A percentile compares a stretch with the other conserved stretches of the same genome.
Conservation (phyloP, 2,329 filamentous ascomycete species). For the Ophiobolus disseminans region DNA sequence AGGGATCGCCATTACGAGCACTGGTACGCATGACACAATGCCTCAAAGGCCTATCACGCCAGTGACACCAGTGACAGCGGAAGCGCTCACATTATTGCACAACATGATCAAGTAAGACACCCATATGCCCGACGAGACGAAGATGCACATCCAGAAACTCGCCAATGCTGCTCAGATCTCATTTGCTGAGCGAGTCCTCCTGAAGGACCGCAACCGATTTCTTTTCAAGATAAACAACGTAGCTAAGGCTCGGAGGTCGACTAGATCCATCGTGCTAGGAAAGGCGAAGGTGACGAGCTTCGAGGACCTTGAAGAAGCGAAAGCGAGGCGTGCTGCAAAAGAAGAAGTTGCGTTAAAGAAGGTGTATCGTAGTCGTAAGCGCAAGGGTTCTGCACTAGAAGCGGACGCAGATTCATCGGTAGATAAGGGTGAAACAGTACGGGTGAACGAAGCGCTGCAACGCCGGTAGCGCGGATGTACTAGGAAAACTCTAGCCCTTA, state of each 20-base stretch:
- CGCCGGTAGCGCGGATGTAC: no score
- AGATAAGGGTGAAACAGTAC: neutral
- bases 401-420: neutral
- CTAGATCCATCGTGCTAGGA: no score
- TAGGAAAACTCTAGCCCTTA: no score
- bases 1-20: constrained; percentile 13
- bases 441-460: neutral
- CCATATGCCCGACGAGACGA: constrained; percentile 19
- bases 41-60: constrained; percentile 16
- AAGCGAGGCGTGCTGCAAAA: no score
- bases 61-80: constrained; percentile 21
- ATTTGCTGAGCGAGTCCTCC: no score
- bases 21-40: neutral
- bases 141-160: no score
- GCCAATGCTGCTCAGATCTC: no score
- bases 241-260: no score
- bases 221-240: no score
- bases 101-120: constrained; percentile 19
- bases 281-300: no score
- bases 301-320: no score
- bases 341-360: neutral
- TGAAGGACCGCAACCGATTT: no score
- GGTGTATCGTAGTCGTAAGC: neutral
- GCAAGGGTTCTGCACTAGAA: neutral
- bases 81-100: constrained; percentile 15